A percentile compares a stretch with the other conserved stretches of the same genome.
Evolutionary conservation across 1,284 basidiomycete genomes (phyloP).

Genomic region (Moesziomyces antarcticus): DNA sequence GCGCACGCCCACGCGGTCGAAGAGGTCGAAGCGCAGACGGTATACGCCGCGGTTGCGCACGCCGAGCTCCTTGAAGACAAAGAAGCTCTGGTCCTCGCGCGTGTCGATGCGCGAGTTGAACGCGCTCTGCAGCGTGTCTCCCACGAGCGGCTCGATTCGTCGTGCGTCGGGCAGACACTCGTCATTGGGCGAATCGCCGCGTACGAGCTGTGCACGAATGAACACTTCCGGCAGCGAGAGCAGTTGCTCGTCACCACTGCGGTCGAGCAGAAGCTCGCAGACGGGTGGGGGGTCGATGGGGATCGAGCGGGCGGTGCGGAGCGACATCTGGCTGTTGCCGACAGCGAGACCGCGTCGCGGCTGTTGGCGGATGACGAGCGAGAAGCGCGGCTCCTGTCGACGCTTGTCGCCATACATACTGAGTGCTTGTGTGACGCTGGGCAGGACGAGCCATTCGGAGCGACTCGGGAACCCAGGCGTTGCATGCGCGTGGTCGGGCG

Average conservation of each 20-base stretch:
- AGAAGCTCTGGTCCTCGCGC: conserved; percentile 48
- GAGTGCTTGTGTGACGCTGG: conserved; percentile 32
- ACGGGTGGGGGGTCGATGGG: conserved; percentile 49
- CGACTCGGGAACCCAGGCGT: conserved; percentile 4
- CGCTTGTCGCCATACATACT: conserved; percentile 23
- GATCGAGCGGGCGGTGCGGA: conserved; percentile 39
- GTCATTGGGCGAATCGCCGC: conserved; percentile 20
- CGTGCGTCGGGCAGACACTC: conserved; percentile 37
- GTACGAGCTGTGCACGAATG: conserved; percentile 38
- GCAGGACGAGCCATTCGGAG: conserved; percentile 39
- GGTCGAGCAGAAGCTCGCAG: conserved; percentile 49
- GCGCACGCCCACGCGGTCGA: conserved; percentile 31
- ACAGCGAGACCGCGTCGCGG: conserved; percentile 42
- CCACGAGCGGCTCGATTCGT: conserved; percentile 32
- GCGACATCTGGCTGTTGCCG: conserved; percentile 50
- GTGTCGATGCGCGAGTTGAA: conserved; percentile 49
- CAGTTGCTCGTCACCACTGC: conserved; percentile 44
- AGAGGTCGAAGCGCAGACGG: conserved; percentile 52
- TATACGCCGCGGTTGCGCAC: conserved; percentile 46
- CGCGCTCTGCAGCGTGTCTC: conserved; percentile 35
- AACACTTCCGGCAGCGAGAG: conserved; percentile 44
- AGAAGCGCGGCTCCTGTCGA: conserved; percentile 33
- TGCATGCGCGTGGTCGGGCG: background rate
- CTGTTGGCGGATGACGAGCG: conserved; percentile 49
- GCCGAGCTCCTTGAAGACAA: conserved; percentile 58